Evolutionary conservation across 805 yeast genomes (phyloP).

Genomic region (Metschnikowia chrysomelidarum): DNA sequence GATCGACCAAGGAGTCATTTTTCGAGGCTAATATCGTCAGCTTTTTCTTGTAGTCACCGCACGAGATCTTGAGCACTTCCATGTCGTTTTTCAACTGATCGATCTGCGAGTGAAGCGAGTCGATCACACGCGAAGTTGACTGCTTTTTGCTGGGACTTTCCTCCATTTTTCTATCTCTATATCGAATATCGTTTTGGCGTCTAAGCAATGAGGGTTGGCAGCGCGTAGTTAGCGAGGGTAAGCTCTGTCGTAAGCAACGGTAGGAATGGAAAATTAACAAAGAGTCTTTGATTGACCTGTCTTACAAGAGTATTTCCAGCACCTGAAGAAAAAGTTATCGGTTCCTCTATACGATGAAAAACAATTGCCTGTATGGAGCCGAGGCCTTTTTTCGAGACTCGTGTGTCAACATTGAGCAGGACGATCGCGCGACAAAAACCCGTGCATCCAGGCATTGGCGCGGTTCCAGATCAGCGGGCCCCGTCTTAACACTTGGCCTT

Average conservation of each 20-base stretch:
- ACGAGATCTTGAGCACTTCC: slow-evolving; percentile 36
- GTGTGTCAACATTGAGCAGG: too few species aligned
- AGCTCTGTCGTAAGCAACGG: not conserved
- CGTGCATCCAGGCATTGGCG: too few species aligned
- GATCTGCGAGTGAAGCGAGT: slow-evolving; percentile 48
- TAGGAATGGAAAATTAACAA: slow-evolving; percentile 1
- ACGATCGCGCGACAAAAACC: too few species aligned
- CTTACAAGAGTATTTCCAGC: slow-evolving; percentile 1
- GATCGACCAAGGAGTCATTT: slow-evolving; percentile 57
- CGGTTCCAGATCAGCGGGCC: too few species aligned
- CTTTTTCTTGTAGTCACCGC: slow-evolving; percentile 52
- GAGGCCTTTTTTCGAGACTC: slow-evolving; percentile 11
- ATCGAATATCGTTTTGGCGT: not conserved
- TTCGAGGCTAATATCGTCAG: slow-evolving; percentile 45
- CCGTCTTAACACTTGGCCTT: too few species aligned
- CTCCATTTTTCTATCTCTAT: slow-evolving; percentile 12
- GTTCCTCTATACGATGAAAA: slow-evolving; percentile 7
- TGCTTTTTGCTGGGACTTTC: slow-evolving; percentile 23
- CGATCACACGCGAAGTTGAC: slow-evolving; percentile 44
- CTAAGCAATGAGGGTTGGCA: too few species aligned
- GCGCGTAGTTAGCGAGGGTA: not conserved
- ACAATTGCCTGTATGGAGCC: slow-evolving; percentile 10
- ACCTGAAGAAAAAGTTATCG: slow-evolving; percentile 2
- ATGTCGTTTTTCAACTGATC: slow-evolving; percentile 46
- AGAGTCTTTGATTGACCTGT: slow-evolving; percentile 12